Percentiles rank a stretch among this genome's conserved stretches.
Conservation (phyloP, 2,329 filamentous ascomycete species). For the Dothistroma septosporum region DNA sequence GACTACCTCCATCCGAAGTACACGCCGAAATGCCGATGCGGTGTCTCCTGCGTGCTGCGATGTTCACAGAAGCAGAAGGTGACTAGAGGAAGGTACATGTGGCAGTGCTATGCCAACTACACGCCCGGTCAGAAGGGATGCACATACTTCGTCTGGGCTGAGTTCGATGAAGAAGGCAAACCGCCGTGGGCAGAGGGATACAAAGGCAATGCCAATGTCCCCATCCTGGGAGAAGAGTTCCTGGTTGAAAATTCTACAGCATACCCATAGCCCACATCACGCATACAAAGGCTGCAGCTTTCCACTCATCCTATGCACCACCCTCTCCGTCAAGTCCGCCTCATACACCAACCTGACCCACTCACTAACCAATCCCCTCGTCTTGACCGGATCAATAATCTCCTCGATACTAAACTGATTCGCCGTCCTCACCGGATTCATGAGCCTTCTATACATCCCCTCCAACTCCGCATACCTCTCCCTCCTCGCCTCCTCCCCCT, state of each 20-base stretch:
- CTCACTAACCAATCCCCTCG: conserved; percentile 51
- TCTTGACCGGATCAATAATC: conserved; percentile 60
- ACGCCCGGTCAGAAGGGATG: conserved; percentile 63
- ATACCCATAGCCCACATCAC: conserved; percentile 5
- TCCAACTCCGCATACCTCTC: conserved; percentile 55
- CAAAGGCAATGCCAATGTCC: conserved; percentile 32
- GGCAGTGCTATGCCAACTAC: conserved; percentile 83
- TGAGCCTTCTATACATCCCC: conserved; percentile 56
- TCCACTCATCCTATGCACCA: conserved; percentile 40
- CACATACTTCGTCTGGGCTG: conserved; percentile 77
- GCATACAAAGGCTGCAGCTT: conserved; percentile 32
- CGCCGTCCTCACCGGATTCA: conserved; percentile 62
- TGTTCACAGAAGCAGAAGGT: conserved; percentile 76
- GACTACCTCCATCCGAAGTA: conserved; percentile 68
- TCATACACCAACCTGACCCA: conserved; percentile 57
- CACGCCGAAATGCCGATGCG: conserved; percentile 75
- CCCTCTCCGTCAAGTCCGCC: conserved; percentile 47
- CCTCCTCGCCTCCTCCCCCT: conserved; percentile 46
- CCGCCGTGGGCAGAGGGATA: conserved; percentile 56
- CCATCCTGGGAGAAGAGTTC: conserved; percentile 5
- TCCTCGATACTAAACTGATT: conserved; percentile 62
- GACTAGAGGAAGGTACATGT: conserved; percentile 78
- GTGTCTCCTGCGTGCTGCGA: conserved; percentile 63
- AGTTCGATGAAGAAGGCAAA: conserved; percentile 81
- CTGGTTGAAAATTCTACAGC: background rate